phyloP scores from a whole-genome alignment of 257 asterid genomes.

The Oldenlandia corymbosa region DNA sequence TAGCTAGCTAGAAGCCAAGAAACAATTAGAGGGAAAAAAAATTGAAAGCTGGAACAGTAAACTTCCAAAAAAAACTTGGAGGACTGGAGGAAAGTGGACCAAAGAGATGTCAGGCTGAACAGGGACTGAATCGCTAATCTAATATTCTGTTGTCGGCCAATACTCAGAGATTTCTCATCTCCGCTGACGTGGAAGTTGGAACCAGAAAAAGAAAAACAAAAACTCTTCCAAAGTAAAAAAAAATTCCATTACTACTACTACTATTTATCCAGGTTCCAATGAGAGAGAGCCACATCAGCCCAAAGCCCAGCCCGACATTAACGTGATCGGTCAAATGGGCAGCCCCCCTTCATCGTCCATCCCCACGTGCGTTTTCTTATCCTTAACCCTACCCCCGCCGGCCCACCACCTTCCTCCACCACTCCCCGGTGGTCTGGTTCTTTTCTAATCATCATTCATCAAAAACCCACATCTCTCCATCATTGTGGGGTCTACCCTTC shows the following conservation, averaged over 20 bases:
- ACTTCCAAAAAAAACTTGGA: conserved; percentile 4
- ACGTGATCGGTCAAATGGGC: conserved; percentile 40
- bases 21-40: neutral
- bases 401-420: neutral
- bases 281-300: too few species aligned
- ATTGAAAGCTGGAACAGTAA: conserved; percentile 7
- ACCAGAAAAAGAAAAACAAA: too few species aligned
- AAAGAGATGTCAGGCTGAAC: conserved; percentile 22
- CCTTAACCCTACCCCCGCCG: conserved; percentile 21
- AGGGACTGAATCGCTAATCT: conserved; percentile 21
- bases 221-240: too few species aligned
- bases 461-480: conserved; percentile 18
- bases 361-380: conserved; percentile 47
- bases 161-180: conserved; percentile 1
- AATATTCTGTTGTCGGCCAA: conserved; percentile 52
- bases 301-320: conserved; percentile 55
- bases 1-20: too few species aligned
- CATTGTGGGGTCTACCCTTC: too few species aligned
- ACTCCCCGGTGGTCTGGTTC: neutral
- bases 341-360: conserved; percentile 61
- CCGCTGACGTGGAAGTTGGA: neutral
- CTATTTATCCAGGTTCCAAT: too few species aligned
- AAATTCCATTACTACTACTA: too few species aligned
- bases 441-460: conserved; percentile 18
- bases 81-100: conserved; percentile 26